These are phyloP conservation scores for Vanrija pseudolonga DNA, from an alignment of 1,284 basidiomycete genomes.

Conservation along the genomic window DNA sequence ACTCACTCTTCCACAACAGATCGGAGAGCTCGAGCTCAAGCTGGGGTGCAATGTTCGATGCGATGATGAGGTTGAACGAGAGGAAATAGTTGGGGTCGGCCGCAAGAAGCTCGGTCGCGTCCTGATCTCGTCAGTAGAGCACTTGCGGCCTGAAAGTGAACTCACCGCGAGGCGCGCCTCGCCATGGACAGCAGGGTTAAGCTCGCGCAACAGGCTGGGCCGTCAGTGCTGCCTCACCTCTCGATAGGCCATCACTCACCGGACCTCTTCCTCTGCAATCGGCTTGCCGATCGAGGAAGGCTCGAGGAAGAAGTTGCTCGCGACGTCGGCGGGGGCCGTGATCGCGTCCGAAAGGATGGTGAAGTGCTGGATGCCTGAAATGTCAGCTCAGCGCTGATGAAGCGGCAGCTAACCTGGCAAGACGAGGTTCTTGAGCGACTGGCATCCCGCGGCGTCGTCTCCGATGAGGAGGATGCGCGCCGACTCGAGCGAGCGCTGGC, in stretches of 20 bases:
- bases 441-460: conserved; percentile 73
- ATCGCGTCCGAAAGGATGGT: conserved; percentile 70
- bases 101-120: conserved; percentile 59
- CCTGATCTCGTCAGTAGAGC: conserved; percentile 31
- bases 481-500: conserved; percentile 85
- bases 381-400: background rate
- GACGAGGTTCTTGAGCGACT: conserved; percentile 90
- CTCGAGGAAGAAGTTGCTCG: conserved; percentile 94
- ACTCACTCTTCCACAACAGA: conserved; percentile 61
- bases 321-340: conserved; percentile 72
- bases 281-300: conserved; percentile 69
- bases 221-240: background rate
- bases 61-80: conserved; percentile 74
- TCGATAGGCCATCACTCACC: conserved; percentile 32
- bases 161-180: conserved; percentile 59
- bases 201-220: conserved; percentile 62
- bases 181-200: conserved; percentile 83
- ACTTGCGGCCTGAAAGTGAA: background rate
- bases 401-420: conserved; percentile 65
- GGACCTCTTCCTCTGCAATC: conserved; percentile 74
- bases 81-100: conserved; percentile 55
- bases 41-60: conserved; percentile 66
- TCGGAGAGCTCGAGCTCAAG: conserved; percentile 61
- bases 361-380: conserved; percentile 73
- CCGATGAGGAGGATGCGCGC: conserved; percentile 77